A percentile compares a stretch with the other conserved stretches of the same genome.
Conservation (phyloP, 345 rosid genomes). For the Gossypium australe region DNA sequence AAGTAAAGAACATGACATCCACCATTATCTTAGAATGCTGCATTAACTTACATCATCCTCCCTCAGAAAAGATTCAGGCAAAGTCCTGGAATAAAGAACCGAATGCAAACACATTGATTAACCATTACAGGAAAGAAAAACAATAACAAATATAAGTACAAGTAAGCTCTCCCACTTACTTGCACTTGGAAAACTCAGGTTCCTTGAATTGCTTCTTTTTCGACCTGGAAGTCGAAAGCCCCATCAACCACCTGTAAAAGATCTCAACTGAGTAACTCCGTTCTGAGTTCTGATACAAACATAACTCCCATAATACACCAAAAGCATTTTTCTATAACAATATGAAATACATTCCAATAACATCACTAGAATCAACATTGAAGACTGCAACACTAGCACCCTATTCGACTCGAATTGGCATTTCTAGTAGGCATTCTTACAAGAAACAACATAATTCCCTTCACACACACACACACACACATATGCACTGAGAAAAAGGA, state of each 20-base stretch:
- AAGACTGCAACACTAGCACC: not conserved
- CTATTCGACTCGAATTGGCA: no score
- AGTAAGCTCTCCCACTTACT: constrained; percentile 28
- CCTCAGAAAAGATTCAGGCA: constrained; percentile 70
- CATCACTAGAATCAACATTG: not conserved
- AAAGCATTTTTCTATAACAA: not conserved
- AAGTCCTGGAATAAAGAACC: constrained; percentile 31
- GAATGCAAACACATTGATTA: not conserved
- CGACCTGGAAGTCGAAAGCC: constrained; percentile 35
- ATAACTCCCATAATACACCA: not conserved
- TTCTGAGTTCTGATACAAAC: not conserved
- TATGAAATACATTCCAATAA: not conserved
- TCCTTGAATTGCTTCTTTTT: constrained; percentile 26
- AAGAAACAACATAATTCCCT: not conserved
- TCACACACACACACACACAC: not conserved
- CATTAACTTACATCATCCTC: constrained; percentile 75
- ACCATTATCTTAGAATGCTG: not conserved
- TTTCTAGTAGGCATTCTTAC: not conserved
- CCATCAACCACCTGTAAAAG: constrained; percentile 70
- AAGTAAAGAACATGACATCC: not conserved
- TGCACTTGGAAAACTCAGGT: constrained; percentile 34
- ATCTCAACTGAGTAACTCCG: not conserved
- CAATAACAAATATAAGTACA: not conserved
- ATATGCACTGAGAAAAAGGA: not conserved
- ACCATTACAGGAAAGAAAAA: not conserved